Evolutionary conservation across 805 yeast genomes (phyloP).

Genomic region (Starmerella potacharoeniae): DNA sequence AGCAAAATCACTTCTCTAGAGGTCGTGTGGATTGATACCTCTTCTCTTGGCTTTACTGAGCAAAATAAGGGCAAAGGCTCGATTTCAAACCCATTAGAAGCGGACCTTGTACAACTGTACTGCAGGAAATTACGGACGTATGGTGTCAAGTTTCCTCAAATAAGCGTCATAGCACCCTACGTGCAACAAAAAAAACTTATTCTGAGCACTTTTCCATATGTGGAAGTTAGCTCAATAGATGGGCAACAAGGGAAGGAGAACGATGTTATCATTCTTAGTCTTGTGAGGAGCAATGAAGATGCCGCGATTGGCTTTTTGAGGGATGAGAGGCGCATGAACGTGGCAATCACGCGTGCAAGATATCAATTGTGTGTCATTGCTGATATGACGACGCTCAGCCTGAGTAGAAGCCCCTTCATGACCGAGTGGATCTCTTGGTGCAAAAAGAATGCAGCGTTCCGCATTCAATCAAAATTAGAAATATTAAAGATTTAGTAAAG

Average conservation of each 20-base stretch:
- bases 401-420: not conserved
- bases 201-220: constrained; percentile 19
- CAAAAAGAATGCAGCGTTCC: not conserved
- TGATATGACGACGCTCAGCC: constrained; percentile 27
- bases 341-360: constrained; percentile 37
- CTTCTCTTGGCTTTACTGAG: not conserved
- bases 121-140: not conserved
- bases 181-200: not conserved
- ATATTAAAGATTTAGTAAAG: too few species aligned
- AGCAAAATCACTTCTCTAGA: not conserved
- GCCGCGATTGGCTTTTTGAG: constrained; percentile 2
- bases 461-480: too few species aligned
- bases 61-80: not conserved
- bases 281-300: constrained; percentile 54
- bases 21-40: not conserved
- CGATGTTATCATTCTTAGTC: constrained; percentile 69
- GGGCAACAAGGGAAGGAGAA: constrained; percentile 85
- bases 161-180: not conserved
- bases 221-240: constrained; percentile 74
- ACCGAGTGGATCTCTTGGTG: not conserved
- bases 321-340: constrained; percentile 31
- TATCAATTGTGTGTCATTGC: constrained; percentile 37
- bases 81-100: not conserved
- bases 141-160: not conserved
- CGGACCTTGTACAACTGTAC: not conserved